Conservation (phyloP, 1,284 basidiomycete species). For the Heliocybe sulcata region DNA sequence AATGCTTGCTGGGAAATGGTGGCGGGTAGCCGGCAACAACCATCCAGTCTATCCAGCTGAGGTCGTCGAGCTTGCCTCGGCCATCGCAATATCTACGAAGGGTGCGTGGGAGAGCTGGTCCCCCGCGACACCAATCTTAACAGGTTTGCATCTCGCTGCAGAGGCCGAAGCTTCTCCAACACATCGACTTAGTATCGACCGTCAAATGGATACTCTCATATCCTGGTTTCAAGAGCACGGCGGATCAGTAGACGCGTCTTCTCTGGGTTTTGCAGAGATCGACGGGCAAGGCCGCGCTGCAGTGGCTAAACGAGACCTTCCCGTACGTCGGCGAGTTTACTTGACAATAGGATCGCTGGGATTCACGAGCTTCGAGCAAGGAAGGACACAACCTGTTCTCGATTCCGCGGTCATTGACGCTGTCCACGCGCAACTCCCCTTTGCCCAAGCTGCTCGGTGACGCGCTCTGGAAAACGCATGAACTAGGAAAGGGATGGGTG, state of each 20-base stretch:
- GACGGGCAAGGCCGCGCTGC: not conserved
- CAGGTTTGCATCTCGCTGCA: no score
- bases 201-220: conserved; percentile 2
- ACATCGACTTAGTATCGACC: not conserved
- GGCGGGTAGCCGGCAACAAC: no score
- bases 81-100: no score
- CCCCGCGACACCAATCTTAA: no score
- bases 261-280: not conserved
- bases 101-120: no score
- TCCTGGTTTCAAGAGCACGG: conserved; percentile 1
- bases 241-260: not conserved
- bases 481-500: conserved; percentile 72
- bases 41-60: no score
- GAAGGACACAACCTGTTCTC: conserved; percentile 74
- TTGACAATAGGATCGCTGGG: not conserved
- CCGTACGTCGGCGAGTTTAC: not conserved
- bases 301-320: not conserved
- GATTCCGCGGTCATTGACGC: conserved; percentile 71
- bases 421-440: conserved; percentile 74
- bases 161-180: not conserved
- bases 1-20: no score
- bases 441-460: conserved; percentile 53
- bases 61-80: no score
- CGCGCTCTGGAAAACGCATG: conserved; percentile 51
- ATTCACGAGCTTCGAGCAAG: conserved; percentile 26